Conservation (phyloP, 2,329 filamentous ascomycete species). For the Blastomyces silverae region DNA sequence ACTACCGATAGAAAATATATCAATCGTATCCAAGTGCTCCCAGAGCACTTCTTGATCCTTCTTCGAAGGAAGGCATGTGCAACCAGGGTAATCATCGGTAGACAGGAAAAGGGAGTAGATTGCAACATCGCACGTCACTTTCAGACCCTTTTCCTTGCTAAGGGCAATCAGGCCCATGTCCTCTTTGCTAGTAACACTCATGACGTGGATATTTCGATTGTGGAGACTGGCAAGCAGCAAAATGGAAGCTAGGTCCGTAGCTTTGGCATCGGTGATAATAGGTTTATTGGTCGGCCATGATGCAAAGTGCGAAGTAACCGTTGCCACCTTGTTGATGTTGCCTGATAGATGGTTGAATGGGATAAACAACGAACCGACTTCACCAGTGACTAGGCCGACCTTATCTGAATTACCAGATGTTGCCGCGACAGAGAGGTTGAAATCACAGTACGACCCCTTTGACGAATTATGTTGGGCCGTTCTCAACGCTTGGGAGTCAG, state of each 20-base stretch:
- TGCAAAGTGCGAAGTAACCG: conserved; percentile 71
- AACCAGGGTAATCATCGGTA: conserved; percentile 62
- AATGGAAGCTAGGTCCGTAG: conserved; percentile 73
- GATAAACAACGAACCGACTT: conserved; percentile 74
- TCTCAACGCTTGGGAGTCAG: conserved; percentile 63
- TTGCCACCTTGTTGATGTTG: conserved; percentile 76
- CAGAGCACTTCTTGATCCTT: conserved; percentile 67
- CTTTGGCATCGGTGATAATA: conserved; percentile 73
- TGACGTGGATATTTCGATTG: conserved; percentile 70
- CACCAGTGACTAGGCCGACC: conserved; percentile 62
- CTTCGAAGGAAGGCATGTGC: conserved; percentile 57
- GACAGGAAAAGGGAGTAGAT: conserved; percentile 71
- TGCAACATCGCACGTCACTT: conserved; percentile 76
- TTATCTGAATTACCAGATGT: conserved; percentile 67
- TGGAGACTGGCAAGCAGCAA: conserved; percentile 70
- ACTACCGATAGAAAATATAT: conserved; percentile 73
- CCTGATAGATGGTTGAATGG: conserved; percentile 74
- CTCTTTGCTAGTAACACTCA: conserved; percentile 72
- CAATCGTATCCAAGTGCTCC: conserved; percentile 65
- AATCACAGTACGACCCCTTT: conserved; percentile 64
- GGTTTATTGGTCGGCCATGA: conserved; percentile 72
- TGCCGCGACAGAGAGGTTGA: conserved; percentile 70
- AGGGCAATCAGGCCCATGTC: conserved; percentile 71
- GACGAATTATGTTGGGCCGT: conserved; percentile 65
- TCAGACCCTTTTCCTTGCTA: conserved; percentile 72